A percentile compares a stretch with the other conserved stretches of the same genome.
Evolutionary conservation across 78 protist genomes (phyloP).

Genomic region (Cavenderia fasciculata): DNA sequence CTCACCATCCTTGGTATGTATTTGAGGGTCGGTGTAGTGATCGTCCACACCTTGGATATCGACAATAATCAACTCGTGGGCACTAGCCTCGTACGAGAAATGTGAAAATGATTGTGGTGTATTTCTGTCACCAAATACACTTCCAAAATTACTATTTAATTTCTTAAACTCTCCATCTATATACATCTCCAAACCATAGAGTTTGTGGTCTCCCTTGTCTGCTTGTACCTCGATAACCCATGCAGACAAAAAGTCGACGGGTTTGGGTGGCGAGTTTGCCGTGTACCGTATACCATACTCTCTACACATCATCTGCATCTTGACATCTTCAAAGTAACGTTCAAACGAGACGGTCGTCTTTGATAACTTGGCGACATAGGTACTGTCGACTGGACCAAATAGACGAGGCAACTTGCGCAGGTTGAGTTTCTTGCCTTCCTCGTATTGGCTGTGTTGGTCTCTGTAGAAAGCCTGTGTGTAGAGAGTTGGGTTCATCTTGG

Average conservation of each 20-base stretch:
- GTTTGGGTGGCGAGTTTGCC: slow-evolving; percentile 71
- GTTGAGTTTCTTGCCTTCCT: slow-evolving; percentile 46
- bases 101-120: slow-evolving; percentile 96
- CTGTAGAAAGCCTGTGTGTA: background rate
- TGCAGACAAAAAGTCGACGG: slow-evolving; percentile 68
- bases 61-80: slow-evolving; percentile 73
- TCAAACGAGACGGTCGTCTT: slow-evolving; percentile 10
- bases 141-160: slow-evolving; percentile 89
- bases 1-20: slow-evolving; percentile 84
- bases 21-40: slow-evolving; percentile 93
- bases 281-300: slow-evolving; percentile 63
- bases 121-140: slow-evolving; percentile 62
- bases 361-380: slow-evolving; percentile 69
- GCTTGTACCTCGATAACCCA: slow-evolving; percentile 69
- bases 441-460: slow-evolving; percentile 20
- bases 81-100: slow-evolving; percentile 87
- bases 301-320: slow-evolving; percentile 81
- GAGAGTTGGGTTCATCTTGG: slow-evolving; percentile 14
- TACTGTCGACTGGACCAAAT: background rate
- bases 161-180: slow-evolving; percentile 81
- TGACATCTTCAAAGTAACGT: slow-evolving; percentile 80
- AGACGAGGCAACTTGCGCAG: background rate
- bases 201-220: background rate
- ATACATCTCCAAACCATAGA: slow-evolving; percentile 71
- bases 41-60: slow-evolving; percentile 96